These are phyloP conservation scores for Eremothecium cymbalariae DNA, from an alignment of 1,139 yeast genomes.

Conservation along the genomic window DNA sequence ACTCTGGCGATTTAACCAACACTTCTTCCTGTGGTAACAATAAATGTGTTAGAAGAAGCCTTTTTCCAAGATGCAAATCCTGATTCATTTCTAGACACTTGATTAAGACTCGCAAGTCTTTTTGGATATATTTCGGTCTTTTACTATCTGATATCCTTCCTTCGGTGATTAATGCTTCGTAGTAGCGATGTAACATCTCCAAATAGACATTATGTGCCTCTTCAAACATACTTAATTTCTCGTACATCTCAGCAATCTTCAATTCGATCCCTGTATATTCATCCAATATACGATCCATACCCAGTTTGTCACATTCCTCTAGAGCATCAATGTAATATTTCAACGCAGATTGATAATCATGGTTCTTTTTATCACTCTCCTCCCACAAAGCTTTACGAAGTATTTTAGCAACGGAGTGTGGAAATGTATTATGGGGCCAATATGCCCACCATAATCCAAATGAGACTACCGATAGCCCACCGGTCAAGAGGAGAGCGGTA, in stretches of 20 bases:
- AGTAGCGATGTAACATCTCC: conserved; percentile 57
- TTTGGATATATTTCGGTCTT: conserved; percentile 57
- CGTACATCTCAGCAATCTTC: conserved; percentile 82
- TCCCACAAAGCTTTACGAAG: conserved; percentile 76
- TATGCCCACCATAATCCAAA: conserved; percentile 42
- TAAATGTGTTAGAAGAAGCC: conserved; percentile 55
- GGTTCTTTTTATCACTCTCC: conserved; percentile 62
- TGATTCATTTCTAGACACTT: conserved; percentile 54
- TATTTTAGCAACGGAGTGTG: conserved; percentile 49
- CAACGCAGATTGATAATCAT: conserved; percentile 55
- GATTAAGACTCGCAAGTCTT: conserved; percentile 61
- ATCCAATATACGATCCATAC: conserved; percentile 51
- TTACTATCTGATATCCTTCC: conserved; percentile 30
- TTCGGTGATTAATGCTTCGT: conserved; percentile 43
- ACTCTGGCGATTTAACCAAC: conserved; percentile 32
- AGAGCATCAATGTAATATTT: conserved; percentile 54
- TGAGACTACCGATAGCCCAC: conserved; percentile 33
- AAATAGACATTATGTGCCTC: conserved; percentile 61
- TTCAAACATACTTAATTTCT: conserved; percentile 47
- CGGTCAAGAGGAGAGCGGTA: conserved; percentile 6
- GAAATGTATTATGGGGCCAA: conserved; percentile 55
- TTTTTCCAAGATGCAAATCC: conserved; percentile 48
- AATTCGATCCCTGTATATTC: conserved; percentile 81
- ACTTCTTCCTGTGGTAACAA: conserved; percentile 59
- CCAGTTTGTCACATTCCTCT: conserved; percentile 37